phyloP scores from a whole-genome alignment of 2,329 filamentous ascomycete species.

The Aspergillus versicolor region DNA sequence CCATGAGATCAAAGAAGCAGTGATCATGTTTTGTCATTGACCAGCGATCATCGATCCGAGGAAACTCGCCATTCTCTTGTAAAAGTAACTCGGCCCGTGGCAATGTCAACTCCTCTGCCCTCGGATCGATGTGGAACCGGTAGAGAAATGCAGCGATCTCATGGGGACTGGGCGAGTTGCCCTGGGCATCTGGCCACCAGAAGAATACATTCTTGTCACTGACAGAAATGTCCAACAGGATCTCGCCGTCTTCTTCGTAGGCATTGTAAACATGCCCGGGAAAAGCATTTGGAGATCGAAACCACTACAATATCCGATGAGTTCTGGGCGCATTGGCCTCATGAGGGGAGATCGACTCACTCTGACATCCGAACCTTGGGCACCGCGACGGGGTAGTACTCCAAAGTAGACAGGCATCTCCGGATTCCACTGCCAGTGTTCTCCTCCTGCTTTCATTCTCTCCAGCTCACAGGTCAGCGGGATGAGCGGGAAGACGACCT shows the following conservation, averaged over 20 bases:
- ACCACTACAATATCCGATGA: no score
- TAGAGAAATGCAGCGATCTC: conserved; percentile 23
- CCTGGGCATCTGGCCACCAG: conserved; percentile 42
- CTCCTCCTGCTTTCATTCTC: conserved; percentile 37
- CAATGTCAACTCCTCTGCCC: conserved; percentile 15
- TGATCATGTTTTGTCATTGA: conserved; percentile 35
- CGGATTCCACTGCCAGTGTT: conserved; percentile 43
- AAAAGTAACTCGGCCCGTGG: no score
- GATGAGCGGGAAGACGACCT: conserved; percentile 40
- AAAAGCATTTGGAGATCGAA: conserved; percentile 34
- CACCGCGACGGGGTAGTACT: conserved; percentile 23
- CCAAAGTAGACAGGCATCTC: conserved; percentile 30
- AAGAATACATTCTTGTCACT: conserved; percentile 44
- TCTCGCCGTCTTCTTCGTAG: conserved; percentile 30
- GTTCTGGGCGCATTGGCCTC: no score
- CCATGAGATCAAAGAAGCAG: conserved; percentile 47
- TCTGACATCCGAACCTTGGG: conserved; percentile 22
- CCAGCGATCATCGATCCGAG: conserved; percentile 49
- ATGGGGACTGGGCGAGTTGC: conserved; percentile 35
- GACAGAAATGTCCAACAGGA: conserved; percentile 36
- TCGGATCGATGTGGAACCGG: conserved; percentile 28
- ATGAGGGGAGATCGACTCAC: conserved; percentile 3
- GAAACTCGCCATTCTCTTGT: no score
- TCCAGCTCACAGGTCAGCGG: conserved; percentile 37
- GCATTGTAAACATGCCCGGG: conserved; percentile 40